Evolutionary conservation across 768 basidiomycete species (phyloP), one percentile per base, ranked within the genome.

Genomic region (Hygrophorus russula): DNA sequence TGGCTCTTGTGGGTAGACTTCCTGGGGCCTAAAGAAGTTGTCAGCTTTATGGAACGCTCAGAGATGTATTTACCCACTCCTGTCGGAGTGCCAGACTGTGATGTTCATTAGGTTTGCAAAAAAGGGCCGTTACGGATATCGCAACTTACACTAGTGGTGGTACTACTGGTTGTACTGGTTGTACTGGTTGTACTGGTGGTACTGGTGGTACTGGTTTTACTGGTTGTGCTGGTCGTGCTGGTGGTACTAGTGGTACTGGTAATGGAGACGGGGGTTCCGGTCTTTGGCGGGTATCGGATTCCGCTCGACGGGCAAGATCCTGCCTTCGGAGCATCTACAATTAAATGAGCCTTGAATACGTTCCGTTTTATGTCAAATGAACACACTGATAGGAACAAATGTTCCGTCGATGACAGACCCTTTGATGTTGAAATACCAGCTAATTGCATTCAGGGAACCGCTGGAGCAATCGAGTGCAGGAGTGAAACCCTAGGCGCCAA

Each of bases 361-460:
- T 17, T 28, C 11, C 12, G 10, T 2, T 13, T 13, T 13, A 17
- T 6, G 9, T 10, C 32, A 32, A 18, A 13, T 11, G 8, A 53
- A 46, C 69, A 39, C 48, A 76, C 73, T 52, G 45, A 76, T 78
- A 4, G 66, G 61, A 34, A 67, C 51, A 49, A 78, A 78, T 1
- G 51, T 51, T n/a, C 78, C 78, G 49, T 78, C 76, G 31, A 78
- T 60, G 14, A 70, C 48, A 4, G 74, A 76, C 38, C 78, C 76
- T 46, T 62, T 52, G 40, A 80, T 30, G 48, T 78, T 62, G 63
- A 73, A 78, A 55, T 78, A 80, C 61, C 67, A 78, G 36, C 62
- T 63, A 43, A 76, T 68, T 30, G 61, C 51, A 46, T 60, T 65
- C 40, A 79, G 50, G 41, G 35, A 58, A 15, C 53, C 54, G 5